Evolutionary conservation across 2,329 filamentous ascomycete genomes (phyloP).

Genomic region (Exophiala sp.): DNA sequence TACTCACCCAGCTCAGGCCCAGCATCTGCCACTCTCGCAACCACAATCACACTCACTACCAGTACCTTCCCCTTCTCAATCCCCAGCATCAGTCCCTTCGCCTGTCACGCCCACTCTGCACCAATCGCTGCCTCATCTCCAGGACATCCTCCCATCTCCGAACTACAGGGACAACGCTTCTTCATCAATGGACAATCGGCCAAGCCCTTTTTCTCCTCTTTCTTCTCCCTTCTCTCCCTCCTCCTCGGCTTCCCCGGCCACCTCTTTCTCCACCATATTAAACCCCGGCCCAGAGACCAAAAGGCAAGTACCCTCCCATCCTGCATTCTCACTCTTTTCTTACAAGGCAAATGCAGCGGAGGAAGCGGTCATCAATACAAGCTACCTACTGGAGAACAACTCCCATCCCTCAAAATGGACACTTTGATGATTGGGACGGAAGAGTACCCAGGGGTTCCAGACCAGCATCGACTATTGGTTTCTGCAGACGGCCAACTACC

Average conservation of each 20-base stretch:
- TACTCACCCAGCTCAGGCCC: too few species aligned
- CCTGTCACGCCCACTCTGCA: neutral
- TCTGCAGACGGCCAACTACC: neutral
- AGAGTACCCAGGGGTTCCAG: neutral
- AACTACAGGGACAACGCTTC: slow-evolving; percentile 3
- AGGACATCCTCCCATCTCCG: slow-evolving; percentile 7
- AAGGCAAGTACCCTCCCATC: neutral
- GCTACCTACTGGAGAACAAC: too few species aligned
- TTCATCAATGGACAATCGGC: neutral
- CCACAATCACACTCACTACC: too few species aligned
- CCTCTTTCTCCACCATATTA: too few species aligned
- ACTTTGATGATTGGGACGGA: neutral
- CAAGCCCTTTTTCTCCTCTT: too few species aligned
- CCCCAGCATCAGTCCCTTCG: neutral
- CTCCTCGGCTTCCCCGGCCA: neutral
- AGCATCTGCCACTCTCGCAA: too few species aligned
- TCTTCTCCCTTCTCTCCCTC: too few species aligned
- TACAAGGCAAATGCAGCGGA: too few species aligned
- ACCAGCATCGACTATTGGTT: neutral
- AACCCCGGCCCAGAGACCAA: neutral
- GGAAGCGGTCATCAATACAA: too few species aligned
- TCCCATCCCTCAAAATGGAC: neutral
- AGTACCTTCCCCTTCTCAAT: too few species aligned
- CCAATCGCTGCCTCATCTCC: neutral
- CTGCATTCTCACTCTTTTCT: too few species aligned